Evolutionary conservation across 257 asterid genomes (phyloP).

Genomic region (Apocynum venetum): DNA sequence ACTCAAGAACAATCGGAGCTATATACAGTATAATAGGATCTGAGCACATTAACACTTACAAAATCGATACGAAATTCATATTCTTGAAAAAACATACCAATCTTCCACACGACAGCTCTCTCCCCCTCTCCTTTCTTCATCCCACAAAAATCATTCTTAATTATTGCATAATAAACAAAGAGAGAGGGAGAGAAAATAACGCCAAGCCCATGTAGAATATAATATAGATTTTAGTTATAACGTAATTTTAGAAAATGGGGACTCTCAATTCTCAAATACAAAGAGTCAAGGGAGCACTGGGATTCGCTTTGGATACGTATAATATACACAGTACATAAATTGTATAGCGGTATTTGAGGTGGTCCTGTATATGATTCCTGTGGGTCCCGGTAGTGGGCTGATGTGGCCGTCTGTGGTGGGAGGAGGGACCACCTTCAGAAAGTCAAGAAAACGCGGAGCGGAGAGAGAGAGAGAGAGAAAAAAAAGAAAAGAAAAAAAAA

Average conservation of each 20-base stretch:
- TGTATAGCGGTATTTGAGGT: neutral
- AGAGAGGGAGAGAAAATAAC: slow-evolving; percentile 11
- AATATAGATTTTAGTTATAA: neutral
- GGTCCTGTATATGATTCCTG: slow-evolving; percentile 19
- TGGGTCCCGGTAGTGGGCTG: slow-evolving; percentile 12
- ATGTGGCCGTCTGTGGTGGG: slow-evolving; percentile 34
- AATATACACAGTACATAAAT: neutral
- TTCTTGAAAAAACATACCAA: slow-evolving; percentile 14
- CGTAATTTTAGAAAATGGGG: neutral
- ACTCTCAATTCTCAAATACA: neutral
- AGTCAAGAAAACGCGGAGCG: slow-evolving; percentile 19
- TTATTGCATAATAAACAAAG: neutral
- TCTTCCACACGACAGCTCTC: slow-evolving; percentile 11
- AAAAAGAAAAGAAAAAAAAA: slow-evolving; percentile 3
- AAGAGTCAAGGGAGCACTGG: neutral
- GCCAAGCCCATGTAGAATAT: slow-evolving; percentile 23
- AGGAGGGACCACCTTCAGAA: slow-evolving; percentile 9
- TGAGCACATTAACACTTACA: slow-evolving; percentile 34
- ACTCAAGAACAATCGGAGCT: neutral
- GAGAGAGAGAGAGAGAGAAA: neutral
- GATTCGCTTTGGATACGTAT: neutral
- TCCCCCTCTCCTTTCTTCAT: slow-evolving; percentile 16
- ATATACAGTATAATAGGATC: slow-evolving; percentile 23
- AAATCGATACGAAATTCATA: slow-evolving; percentile 26
- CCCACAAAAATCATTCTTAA: neutral